phyloP scores from a whole-genome alignment of 257 asterid species.

The Striga asiatica region DNA sequence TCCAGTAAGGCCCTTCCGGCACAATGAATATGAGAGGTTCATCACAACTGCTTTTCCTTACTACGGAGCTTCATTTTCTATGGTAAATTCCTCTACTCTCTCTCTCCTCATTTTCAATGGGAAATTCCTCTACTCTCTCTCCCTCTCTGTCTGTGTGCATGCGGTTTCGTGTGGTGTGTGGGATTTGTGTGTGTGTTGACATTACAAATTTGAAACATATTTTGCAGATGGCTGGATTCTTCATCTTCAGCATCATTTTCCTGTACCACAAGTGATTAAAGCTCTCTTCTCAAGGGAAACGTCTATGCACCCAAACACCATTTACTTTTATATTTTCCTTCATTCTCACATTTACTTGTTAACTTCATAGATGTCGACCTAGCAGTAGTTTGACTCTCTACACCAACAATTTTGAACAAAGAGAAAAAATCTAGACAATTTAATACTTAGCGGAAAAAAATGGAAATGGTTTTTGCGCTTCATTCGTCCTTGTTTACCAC shows the following conservation, averaged over 20 bases:
- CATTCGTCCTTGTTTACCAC: too few species aligned
- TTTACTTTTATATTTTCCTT: background rate
- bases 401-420: background rate
- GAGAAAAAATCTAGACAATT: background rate
- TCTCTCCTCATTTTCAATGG: too few species aligned
- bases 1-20: too few species aligned
- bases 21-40: too few species aligned
- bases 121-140: too few species aligned
- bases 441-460: background rate
- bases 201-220: background rate
- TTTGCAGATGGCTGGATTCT: slow-evolving; percentile 38
- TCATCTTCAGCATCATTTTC: slow-evolving; percentile 33
- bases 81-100: too few species aligned
- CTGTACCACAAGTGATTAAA: slow-evolving; percentile 28
- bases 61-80: too few species aligned
- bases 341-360: slow-evolving; percentile 5
- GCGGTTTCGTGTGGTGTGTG: too few species aligned
- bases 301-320: background rate
- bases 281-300: background rate
- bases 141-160: background rate
- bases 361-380: background rate
- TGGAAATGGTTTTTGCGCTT: background rate
- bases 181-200: background rate
- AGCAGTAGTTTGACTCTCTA: background rate
- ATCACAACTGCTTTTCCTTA: too few species aligned